Evolutionary conservation across 805 yeast genomes (phyloP).

Genomic region (Saturnispora bothae): DNA sequence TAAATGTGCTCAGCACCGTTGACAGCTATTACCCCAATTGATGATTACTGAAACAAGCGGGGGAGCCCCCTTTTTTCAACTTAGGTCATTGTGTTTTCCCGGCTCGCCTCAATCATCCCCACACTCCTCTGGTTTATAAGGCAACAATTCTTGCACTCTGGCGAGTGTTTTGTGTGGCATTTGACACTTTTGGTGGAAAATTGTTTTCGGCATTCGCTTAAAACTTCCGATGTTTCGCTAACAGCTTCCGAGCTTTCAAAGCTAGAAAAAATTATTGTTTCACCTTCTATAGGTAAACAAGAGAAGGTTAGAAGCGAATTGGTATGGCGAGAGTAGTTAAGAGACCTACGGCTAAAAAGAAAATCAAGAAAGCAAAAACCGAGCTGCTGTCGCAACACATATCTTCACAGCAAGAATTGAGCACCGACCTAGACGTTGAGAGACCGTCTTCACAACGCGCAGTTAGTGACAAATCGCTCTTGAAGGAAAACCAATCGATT

Average conservation of each 20-base stretch:
- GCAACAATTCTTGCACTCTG: too few relatives aligned
- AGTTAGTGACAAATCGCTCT: slow-evolving; percentile 8
- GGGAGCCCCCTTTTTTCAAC: too few relatives aligned
- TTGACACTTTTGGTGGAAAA: too few relatives aligned
- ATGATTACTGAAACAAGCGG: too few relatives aligned
- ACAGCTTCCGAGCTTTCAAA: not conserved
- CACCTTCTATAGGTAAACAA: not conserved
- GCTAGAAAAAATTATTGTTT: too few relatives aligned
- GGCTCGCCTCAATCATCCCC: too few relatives aligned
- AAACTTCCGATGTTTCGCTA: not conserved
- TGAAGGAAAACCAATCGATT: slow-evolving; percentile 9
- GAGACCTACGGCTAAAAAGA: slow-evolving; percentile 13
- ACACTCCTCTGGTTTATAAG: too few relatives aligned
- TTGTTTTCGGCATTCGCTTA: not conserved
- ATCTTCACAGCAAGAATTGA: not conserved
- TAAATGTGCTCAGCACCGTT: not conserved
- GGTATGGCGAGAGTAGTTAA: too few relatives aligned
- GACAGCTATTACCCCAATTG: too few relatives aligned
- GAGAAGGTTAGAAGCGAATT: too few relatives aligned
- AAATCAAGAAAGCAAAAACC: slow-evolving; percentile 8
- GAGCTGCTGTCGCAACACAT: slow-evolving; percentile 8
- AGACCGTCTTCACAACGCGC: too few relatives aligned
- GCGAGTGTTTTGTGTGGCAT: not conserved
- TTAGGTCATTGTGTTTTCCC: too few relatives aligned
- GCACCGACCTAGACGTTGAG: not conserved